phyloP scores from a whole-genome alignment of 2,329 filamentous ascomycete species.

The Colletotrichum sp. region DNA sequence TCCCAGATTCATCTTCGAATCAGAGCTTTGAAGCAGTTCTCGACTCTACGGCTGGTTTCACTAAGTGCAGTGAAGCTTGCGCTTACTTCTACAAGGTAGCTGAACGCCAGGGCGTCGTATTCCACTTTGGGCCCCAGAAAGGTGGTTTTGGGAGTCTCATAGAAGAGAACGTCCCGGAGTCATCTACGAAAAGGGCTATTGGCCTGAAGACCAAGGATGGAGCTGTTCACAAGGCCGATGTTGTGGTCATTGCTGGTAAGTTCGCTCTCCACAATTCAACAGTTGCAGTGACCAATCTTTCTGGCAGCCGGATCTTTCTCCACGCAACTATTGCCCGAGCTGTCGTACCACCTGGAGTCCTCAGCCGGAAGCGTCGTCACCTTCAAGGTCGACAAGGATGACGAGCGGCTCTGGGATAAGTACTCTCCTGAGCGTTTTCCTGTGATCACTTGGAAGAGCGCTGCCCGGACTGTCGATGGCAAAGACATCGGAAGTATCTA shows the following conservation, averaged over 20 bases:
- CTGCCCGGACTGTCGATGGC: slow-evolving; percentile 27
- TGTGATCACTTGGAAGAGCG: slow-evolving; percentile 36
- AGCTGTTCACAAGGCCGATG: slow-evolving; percentile 30
- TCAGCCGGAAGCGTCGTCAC: slow-evolving; percentile 25
- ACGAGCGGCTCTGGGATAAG: slow-evolving; percentile 32
- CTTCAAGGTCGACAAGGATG: slow-evolving; percentile 24
- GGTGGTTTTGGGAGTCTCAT: slow-evolving; percentile 29
- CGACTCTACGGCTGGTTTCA: slow-evolving; percentile 27
- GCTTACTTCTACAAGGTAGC: slow-evolving; percentile 24
- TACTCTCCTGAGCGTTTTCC: slow-evolving; percentile 36
- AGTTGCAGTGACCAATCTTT: background rate
- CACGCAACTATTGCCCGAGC: slow-evolving; percentile 27
- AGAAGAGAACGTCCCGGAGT: background rate
- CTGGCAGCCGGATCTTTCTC: slow-evolving; percentile 33
- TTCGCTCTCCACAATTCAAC: slow-evolving; percentile 31
- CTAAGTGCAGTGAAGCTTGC: slow-evolving; percentile 27
- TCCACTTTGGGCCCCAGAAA: slow-evolving; percentile 27
- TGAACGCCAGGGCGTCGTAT: slow-evolving; percentile 26
- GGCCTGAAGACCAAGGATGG: slow-evolving; percentile 46
- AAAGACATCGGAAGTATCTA: slow-evolving; percentile 34
- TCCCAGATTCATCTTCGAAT: slow-evolving; percentile 13
- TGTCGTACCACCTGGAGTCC: slow-evolving; percentile 26
- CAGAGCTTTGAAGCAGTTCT: slow-evolving; percentile 27
- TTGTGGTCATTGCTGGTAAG: slow-evolving; percentile 41
- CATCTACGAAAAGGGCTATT: slow-evolving; percentile 27